Conservation (phyloP, 2,329 filamentous ascomycete species). For the Talaromyces atroroseus region DNA sequence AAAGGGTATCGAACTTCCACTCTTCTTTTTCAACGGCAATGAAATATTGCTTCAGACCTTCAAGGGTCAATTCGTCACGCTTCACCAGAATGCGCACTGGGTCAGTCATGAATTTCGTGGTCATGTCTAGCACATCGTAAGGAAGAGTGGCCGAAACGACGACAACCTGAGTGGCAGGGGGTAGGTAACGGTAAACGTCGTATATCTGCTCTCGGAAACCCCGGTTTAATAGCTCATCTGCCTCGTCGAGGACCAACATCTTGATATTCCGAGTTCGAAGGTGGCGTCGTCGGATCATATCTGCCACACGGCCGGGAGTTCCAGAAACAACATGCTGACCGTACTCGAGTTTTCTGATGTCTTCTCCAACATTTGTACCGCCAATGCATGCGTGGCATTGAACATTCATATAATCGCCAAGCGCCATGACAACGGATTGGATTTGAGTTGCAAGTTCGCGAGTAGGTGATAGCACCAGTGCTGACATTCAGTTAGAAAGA, state of each 20-base stretch:
- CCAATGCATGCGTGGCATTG: conserved; percentile 99
- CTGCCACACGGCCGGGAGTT: conserved; percentile 90
- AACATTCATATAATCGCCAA: conserved; percentile 99
- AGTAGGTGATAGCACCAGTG: conserved; percentile 89
- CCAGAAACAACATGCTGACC: conserved; percentile 97
- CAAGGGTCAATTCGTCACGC: conserved; percentile 95
- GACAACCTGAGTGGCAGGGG: conserved; percentile 95
- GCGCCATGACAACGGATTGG: conserved; percentile 96
- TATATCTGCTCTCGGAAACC: conserved; percentile 99
- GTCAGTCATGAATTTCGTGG: conserved; percentile 99
- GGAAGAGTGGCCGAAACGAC: conserved; percentile 94
- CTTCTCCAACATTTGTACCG: conserved; percentile 94
- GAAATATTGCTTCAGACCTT: conserved; percentile 98
- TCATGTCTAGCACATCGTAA: conserved; percentile 98
- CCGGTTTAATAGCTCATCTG: conserved; percentile 77
- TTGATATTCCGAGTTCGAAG: conserved; percentile 70
- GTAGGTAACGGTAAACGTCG: conserved; percentile 95
- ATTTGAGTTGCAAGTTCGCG: conserved; percentile 97
- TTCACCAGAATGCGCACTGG: conserved; percentile 95
- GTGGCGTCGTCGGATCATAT: conserved; percentile 72
- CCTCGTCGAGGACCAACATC: conserved; percentile 72
- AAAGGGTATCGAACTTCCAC: conserved; percentile 99
- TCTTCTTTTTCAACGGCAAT: conserved; percentile 99
- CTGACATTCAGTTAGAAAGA: conserved; percentile 35
- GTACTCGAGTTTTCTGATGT: conserved; percentile 95